A percentile compares a stretch with the other conserved stretches of the same genome.
Conservation (phyloP, 139 green algal genomes). For the Chlamydomonas schloesseri region DNA sequence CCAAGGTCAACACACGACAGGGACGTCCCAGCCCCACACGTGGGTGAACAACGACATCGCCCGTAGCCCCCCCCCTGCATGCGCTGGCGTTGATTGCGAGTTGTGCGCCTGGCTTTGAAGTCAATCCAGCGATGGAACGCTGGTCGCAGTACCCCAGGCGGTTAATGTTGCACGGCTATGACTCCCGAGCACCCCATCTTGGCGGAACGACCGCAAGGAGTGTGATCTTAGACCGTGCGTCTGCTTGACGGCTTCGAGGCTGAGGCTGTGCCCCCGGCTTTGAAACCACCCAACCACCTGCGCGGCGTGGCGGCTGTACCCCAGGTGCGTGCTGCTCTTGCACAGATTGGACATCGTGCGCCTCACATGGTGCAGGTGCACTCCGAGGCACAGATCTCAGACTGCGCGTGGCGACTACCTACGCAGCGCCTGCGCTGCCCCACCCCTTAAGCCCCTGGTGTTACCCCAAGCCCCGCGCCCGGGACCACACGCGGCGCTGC, state of each 20-base stretch:
- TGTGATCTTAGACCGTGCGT: too few relatives aligned
- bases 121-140: background rate
- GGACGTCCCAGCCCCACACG: too few relatives aligned
- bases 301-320: background rate
- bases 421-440: too few relatives aligned
- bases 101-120: background rate
- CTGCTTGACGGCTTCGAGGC: too few relatives aligned
- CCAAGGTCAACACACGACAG: too few relatives aligned
- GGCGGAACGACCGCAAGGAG: too few relatives aligned
- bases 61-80: too few relatives aligned
- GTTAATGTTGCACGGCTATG: background rate
- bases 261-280: background rate
- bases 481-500: too few relatives aligned
- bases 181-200: background rate
- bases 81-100: background rate
- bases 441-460: too few relatives aligned
- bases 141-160: background rate
- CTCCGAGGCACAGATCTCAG: constrained; percentile 3
- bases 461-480: too few relatives aligned
- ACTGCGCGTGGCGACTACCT: background rate
- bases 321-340: background rate
- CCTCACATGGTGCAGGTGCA: background rate
- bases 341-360: constrained; percentile 6
- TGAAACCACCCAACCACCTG: background rate
- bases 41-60: too few relatives aligned